A percentile compares a stretch with the other conserved stretches of the same genome.
Evolutionary conservation across 1,139 yeast species (phyloP).

Genomic region (Eremothecium gossypii): DNA sequence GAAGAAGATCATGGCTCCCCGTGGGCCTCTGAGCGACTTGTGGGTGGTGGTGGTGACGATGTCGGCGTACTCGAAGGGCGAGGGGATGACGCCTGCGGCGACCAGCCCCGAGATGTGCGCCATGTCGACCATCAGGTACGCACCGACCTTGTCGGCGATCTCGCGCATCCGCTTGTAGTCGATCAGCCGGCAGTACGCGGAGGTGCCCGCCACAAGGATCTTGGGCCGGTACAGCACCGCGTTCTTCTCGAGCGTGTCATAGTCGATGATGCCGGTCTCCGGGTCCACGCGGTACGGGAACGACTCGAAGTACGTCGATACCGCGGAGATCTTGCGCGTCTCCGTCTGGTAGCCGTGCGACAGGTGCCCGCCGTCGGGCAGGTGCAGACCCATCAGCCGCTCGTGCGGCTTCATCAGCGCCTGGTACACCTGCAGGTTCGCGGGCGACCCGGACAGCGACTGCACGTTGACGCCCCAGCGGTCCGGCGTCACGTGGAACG

Average conservation of each 20-base stretch:
- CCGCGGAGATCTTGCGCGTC: constrained; percentile 88
- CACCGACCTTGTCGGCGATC: constrained; percentile 94
- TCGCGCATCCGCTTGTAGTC: constrained; percentile 94
- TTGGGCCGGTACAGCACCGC: constrained; percentile 90
- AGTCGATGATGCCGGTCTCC: constrained; percentile 88
- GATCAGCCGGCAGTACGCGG: constrained; percentile 91
- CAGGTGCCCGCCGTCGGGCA: constrained; percentile 97
- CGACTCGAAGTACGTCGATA: constrained; percentile 93
- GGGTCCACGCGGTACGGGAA: constrained; percentile 96
- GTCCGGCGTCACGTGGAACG: constrained; percentile 69
- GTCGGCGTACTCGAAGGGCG: constrained; percentile 94
- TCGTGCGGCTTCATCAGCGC: constrained; percentile 93
- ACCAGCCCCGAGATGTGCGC: constrained; percentile 95
- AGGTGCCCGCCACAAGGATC: constrained; percentile 93
- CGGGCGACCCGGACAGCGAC: constrained; percentile 93
- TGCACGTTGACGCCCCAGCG: constrained; percentile 98
- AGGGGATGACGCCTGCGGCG: constrained; percentile 93
- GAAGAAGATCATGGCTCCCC: constrained; percentile 98
- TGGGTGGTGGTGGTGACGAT: constrained; percentile 97
- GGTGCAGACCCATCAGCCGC: constrained; percentile 91
- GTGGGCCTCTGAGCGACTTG: constrained; percentile 96
- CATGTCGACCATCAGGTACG: constrained; percentile 94
- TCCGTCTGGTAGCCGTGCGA: constrained; percentile 98
- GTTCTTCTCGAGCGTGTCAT: constrained; percentile 85
- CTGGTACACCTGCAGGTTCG: constrained; percentile 91